Conservation (phyloP, 495 filamentous ascomycete genomes). For the Trichoderma virens region DNA sequence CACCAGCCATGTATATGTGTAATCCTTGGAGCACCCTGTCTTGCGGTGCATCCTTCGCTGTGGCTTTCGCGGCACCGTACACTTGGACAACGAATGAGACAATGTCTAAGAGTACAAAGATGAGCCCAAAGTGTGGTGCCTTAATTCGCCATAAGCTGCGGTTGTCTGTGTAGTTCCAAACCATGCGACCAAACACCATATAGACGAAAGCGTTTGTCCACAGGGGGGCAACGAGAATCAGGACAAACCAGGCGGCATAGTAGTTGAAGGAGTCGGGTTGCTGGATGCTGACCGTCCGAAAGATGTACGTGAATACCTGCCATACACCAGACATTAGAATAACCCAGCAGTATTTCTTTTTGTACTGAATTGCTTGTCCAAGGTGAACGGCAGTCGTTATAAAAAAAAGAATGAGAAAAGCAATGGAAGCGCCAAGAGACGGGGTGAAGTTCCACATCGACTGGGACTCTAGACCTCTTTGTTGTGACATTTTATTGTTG, state of each 20-base stretch:
- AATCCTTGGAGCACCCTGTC: too few species aligned
- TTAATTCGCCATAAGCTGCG: too few species aligned
- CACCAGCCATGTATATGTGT: too few species aligned
- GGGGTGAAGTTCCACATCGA: too few species aligned
- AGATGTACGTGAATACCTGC: not conserved
- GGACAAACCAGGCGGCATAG: not conserved
- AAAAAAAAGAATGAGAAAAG: not conserved
- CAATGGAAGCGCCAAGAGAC: not conserved
- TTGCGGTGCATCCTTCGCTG: too few species aligned
- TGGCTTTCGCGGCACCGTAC: too few species aligned
- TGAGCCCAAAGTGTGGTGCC: too few species aligned
- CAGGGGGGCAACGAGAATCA: not conserved
- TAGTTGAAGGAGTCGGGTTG: not conserved
- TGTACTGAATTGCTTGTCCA: not conserved
- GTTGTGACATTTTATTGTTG: too few species aligned
- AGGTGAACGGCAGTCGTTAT: not conserved
- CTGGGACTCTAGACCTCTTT: too few species aligned
- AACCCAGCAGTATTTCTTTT: not conserved
- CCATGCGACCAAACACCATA: not conserved
- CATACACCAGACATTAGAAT: not conserved
- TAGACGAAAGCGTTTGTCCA: not conserved
- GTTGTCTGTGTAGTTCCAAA: too few species aligned
- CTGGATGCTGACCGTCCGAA: not conserved
- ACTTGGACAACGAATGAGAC: too few species aligned
- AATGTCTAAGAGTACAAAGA: too few species aligned